Base-by-base conservation (phyloP, 2,329 filamentous ascomycete genomes). In the Claviceps quebecensis region DNA sequence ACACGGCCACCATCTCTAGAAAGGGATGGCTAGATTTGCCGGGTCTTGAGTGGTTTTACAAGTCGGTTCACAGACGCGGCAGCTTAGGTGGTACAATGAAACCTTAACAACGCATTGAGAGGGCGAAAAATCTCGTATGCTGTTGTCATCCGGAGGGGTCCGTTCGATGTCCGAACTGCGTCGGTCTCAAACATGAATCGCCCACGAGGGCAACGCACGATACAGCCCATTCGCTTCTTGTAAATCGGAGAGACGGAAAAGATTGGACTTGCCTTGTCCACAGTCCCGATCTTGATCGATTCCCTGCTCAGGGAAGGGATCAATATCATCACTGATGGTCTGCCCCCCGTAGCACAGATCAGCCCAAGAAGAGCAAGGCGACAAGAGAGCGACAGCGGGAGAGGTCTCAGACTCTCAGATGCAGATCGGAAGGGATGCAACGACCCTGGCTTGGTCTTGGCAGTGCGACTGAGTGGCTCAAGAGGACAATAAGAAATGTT, bases 331-430 rank as follows among this genome's bases (percentile, higher is more conserved):
- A 47, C n/a, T 13, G 7, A 23, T n/a, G 34, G 19, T 19, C 23
- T 6, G 36, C 36, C 36, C 14, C 14, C 45, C 29, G 48, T 49
- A 41, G 29, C 40, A 49, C 48, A 49, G 40, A 49, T 49, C 40
- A 40, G 34, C 14, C 29, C 48, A 37, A 38, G 29, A 38, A 22
- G 29, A 40, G 29, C 40, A 49, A 37, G 48, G 40, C 16, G 48
- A 16, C 47, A 48, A 48, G 38, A 37, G 22, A n/a, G 17, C 47
- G 37, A 41, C 48, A 23, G 39, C 29, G 48, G 40, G 26, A 45
- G 17, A 36, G 40, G 48, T 49, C 48, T 49, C 39, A 49, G 48
- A 49, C 45, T 49, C 48, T 49, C 39, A 49, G 48, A 49, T 49
- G 29, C 29, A 45, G 40, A 45, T 45, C 17, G 44, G 40, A 40